Evolutionary conservation across 179 eudicot species (phyloP).

Genomic region (Amaranthus tricolor): DNA sequence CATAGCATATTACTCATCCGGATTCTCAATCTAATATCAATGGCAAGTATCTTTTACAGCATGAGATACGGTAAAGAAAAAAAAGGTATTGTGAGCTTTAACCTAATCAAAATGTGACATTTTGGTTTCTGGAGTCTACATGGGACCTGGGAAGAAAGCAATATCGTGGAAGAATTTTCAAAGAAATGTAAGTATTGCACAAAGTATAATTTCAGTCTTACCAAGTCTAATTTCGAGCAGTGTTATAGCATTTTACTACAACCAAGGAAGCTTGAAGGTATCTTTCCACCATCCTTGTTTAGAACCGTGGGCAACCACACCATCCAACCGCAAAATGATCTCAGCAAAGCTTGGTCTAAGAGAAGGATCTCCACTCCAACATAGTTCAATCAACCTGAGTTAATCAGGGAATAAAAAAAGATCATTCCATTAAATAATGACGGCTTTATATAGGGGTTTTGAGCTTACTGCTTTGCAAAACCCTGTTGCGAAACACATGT

Average conservation of each 20-base stretch:
- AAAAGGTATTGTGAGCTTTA: background rate
- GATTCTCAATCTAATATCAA: background rate
- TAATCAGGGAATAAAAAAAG: background rate
- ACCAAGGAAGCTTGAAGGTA: constrained; percentile 90
- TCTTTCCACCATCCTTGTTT: constrained; percentile 96
- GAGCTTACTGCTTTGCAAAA: too few relatives aligned
- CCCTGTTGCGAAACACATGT: too few relatives aligned
- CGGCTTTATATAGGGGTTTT: too few relatives aligned
- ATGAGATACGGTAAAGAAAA: background rate
- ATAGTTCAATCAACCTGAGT: constrained; percentile 70
- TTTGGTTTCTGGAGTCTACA: too few relatives aligned
- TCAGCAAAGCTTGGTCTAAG: constrained; percentile 67
- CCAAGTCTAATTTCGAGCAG: constrained; percentile 19
- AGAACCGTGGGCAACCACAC: constrained; percentile 51
- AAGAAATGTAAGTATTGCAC: background rate
- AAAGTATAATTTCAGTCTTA: constrained; percentile 14
- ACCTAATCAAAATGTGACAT: background rate
- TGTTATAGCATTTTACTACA: constrained; percentile 20
- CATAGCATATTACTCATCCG: too few relatives aligned
- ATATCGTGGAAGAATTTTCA: background rate
- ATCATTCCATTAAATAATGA: too few relatives aligned
- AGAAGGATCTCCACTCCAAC: constrained; percentile 54
- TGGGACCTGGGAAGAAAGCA: too few relatives aligned
- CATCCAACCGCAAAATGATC: constrained; percentile 67
- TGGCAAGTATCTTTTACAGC: background rate